Conservation (phyloP, 163 green algal genomes). For the Prototheca wickerhamii region DNA sequence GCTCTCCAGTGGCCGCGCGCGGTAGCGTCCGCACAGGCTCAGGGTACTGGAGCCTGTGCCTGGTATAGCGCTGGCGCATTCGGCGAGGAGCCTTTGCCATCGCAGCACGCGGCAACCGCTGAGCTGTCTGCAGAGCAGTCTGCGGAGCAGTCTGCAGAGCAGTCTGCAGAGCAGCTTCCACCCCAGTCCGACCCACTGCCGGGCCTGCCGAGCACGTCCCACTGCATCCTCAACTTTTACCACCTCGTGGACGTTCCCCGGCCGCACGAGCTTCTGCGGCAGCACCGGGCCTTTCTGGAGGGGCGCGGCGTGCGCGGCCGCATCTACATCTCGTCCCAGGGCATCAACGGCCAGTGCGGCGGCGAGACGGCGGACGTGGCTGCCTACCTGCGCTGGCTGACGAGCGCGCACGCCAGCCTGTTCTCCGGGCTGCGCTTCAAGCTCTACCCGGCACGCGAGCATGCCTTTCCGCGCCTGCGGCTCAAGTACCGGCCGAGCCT, state of each 20-base stretch:
- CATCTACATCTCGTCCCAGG: conserved; percentile 89
- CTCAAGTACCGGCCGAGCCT: conserved; percentile 76
- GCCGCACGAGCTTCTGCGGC: conserved; percentile 45
- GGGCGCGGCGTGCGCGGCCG: conserved; percentile 67
- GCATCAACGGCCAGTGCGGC: conserved; percentile 93
- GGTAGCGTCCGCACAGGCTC: too few relatives aligned
- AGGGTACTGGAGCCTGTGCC: too few relatives aligned
- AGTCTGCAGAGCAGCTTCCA: too few relatives aligned
- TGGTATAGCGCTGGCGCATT: too few relatives aligned
- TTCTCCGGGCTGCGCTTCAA: conserved; percentile 51
- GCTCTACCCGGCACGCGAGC: conserved; percentile 32
- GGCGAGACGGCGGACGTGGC: conserved; percentile 53
- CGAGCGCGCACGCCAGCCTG: conserved; percentile 21
- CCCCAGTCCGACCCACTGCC: too few relatives aligned
- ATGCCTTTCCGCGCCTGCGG: conserved; percentile 79
- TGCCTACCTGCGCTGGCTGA: conserved; percentile 74
- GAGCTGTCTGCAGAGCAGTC: too few relatives aligned
- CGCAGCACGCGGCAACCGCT: too few relatives aligned
- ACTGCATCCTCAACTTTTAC: conserved; percentile 83
- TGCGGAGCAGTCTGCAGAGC: too few relatives aligned
- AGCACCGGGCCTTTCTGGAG: conserved; percentile 41
- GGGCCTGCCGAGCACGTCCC: background rate
- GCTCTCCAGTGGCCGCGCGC: too few relatives aligned
- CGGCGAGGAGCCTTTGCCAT: too few relatives aligned
- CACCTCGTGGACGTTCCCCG: conserved; percentile 70